Conservation (phyloP, 495 filamentous ascomycete species). For the Aspergillus taichungensis region DNA sequence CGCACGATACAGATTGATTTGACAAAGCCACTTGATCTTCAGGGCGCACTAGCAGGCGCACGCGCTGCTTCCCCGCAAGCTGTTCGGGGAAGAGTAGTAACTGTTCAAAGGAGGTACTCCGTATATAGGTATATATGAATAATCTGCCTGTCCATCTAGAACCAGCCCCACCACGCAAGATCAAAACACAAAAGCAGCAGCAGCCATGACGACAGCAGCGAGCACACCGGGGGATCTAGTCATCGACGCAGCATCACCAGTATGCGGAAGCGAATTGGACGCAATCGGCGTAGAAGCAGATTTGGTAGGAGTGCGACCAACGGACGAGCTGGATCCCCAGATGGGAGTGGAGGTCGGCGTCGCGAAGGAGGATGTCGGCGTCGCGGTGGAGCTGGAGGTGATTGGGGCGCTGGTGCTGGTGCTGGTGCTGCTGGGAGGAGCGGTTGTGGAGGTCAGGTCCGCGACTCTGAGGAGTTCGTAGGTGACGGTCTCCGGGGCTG, state of each 20-base stretch:
- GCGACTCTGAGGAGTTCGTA: conserved; percentile 25
- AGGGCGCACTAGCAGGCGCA: no score
- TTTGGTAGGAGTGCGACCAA: conserved; percentile 11
- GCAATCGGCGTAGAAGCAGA: conserved; percentile 11
- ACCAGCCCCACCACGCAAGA: not conserved
- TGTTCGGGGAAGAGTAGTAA: no score
- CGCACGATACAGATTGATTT: no score
- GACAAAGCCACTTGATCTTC: no score
- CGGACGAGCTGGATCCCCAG: conserved; percentile 12
- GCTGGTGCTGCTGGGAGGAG: conserved; percentile 13
- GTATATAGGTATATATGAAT: no score
- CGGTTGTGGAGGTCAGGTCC: conserved; percentile 10
- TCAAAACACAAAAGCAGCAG: conserved; percentile 40
- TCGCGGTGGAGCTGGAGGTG: conserved; percentile 8
- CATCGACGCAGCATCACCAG: conserved; percentile 20
- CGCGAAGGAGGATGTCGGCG: conserved; percentile 4
- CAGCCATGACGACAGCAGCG: conserved; percentile 32
- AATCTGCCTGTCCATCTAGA: no score
- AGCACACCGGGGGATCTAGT: conserved; percentile 25
- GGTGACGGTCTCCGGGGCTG: conserved; percentile 16
- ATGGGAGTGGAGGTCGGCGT: conserved; percentile 15
- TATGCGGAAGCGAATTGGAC: not conserved
- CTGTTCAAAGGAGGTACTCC: no score
- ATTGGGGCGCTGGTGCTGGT: conserved; percentile 6
- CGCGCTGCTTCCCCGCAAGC: no score